A percentile compares a stretch with the other conserved stretches of the same genome.
phyloP scores from a whole-genome alignment of 164 flowering plant species.

The Stephania yunnanensis region DNA sequence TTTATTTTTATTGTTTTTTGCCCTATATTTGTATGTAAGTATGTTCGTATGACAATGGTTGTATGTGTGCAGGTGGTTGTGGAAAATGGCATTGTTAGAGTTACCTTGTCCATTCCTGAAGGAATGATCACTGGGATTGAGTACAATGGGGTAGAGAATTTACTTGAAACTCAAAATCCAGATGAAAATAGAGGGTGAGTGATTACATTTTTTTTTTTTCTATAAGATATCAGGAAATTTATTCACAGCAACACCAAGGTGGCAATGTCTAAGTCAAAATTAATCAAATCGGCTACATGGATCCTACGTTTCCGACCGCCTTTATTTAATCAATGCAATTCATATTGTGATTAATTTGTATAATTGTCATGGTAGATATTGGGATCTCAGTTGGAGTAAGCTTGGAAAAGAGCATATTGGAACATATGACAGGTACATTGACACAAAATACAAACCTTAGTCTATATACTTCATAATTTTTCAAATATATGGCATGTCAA shows the following conservation, averaged over 20 bases:
- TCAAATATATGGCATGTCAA: not conserved
- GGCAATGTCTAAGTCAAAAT: no score
- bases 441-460: not conserved
- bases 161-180: slow-evolving; percentile 27
- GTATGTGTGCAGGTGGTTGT: slow-evolving; percentile 27
- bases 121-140: slow-evolving; percentile 31
- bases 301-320: no score
- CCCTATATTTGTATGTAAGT: not conserved
- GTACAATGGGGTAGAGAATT: slow-evolving; percentile 29
- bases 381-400: slow-evolving; percentile 37
- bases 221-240: not conserved
- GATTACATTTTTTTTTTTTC: not conserved
- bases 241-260: no score
- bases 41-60: not conserved
- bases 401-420: not conserved
- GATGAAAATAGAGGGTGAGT: slow-evolving; percentile 34
- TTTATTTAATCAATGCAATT: no score
- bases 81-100: slow-evolving; percentile 33
- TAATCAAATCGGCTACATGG: no score
- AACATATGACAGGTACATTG: slow-evolving; percentile 1
- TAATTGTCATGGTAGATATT: slow-evolving; percentile 23
- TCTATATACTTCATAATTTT: no score
- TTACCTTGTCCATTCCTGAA: slow-evolving; percentile 34
- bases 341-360: not conserved
- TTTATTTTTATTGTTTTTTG: no score